Evolutionary conservation across 1,139 yeast species (phyloP).

Genomic region (Debaryomyces udenii): DNA sequence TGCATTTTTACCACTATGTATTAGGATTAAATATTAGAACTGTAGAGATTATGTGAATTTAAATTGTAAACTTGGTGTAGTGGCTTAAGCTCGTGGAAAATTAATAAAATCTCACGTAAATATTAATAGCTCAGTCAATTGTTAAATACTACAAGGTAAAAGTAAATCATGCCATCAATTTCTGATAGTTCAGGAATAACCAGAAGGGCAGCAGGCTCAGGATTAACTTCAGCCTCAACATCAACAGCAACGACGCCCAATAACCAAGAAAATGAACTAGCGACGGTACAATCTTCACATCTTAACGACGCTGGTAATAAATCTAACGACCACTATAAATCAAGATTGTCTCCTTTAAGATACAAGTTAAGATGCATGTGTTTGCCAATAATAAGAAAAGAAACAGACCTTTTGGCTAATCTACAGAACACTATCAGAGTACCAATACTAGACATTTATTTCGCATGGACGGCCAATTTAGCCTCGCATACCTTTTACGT

Average conservation of each 20-base stretch:
- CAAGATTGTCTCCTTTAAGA: conserved; percentile 60
- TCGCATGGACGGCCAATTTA: conserved; percentile 85
- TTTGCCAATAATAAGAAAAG: conserved; percentile 64
- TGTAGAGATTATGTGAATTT: not conserved
- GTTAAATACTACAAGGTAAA: no score
- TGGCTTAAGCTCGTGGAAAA: not conserved
- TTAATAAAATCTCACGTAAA: not conserved
- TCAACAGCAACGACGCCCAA: not conserved
- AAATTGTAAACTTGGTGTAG: not conserved
- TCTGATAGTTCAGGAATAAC: not conserved
- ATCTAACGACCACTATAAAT: conserved; percentile 64
- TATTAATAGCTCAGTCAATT: no score
- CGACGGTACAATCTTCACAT: conserved; percentile 2
- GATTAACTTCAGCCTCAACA: not conserved
- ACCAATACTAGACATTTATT: conserved; percentile 67
- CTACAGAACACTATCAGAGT: conserved; percentile 59
- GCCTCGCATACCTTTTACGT: conserved; percentile 96
- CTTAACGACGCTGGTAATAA: conserved; percentile 70
- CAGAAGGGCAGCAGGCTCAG: not conserved
- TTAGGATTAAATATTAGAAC: not conserved
- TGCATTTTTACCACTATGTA: not conserved
- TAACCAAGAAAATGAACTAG: conserved; percentile 8
- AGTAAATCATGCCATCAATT: not conserved
- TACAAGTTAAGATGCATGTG: conserved; percentile 58
- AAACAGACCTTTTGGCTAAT: conserved; percentile 61